These are phyloP conservation scores for Saccharum spontaneum DNA, from an alignment of 176 grass and related monocot species.

Conservation along the genomic window DNA sequence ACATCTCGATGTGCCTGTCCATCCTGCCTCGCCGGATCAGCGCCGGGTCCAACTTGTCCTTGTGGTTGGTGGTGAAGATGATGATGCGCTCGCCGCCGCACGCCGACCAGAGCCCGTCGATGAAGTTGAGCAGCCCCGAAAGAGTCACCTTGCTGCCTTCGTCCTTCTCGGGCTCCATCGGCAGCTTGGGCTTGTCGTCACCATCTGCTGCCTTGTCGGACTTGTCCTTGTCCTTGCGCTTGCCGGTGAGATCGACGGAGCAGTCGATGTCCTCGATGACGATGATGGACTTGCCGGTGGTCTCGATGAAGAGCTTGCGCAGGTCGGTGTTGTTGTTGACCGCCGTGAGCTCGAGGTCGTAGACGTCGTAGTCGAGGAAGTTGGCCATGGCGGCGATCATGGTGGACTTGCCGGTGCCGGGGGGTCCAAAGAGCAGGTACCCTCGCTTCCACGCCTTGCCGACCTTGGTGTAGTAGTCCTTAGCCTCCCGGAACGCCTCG, in stretches of 20 bases:
- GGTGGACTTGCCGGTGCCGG: conserved; percentile 76
- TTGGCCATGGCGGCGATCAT: conserved; percentile 84
- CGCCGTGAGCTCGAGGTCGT: conserved; percentile 64
- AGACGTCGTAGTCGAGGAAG: conserved; percentile 65
- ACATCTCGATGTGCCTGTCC: conserved; percentile 86
- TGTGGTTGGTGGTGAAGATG: conserved; percentile 73
- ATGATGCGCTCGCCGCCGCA: conserved; percentile 72
- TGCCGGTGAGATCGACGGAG: conserved; percentile 58
- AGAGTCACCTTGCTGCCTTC: conserved; percentile 52
- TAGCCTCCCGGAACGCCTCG: conserved; percentile 49
- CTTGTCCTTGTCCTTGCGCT: conserved; percentile 37
- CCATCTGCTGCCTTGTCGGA: not conserved
- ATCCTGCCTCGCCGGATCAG: conserved; percentile 67
- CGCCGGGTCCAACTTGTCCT: conserved; percentile 65
- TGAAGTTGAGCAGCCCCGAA: conserved; percentile 74
- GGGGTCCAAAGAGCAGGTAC: conserved; percentile 48
- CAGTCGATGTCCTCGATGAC: conserved; percentile 80
- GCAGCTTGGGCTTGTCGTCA: not conserved
- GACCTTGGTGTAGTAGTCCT: conserved; percentile 64
- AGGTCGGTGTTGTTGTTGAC: conserved; percentile 72
- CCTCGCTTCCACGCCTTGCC: conserved; percentile 75
- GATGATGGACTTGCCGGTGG: conserved; percentile 64
- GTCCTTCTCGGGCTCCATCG: not conserved
- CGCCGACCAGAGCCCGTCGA: conserved; percentile 75
- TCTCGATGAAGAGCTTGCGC: conserved; percentile 76